These are phyloP conservation scores for Phyllostachys edulis DNA, from an alignment of 176 grass and related monocot genomes.

Conservation along the genomic window DNA sequence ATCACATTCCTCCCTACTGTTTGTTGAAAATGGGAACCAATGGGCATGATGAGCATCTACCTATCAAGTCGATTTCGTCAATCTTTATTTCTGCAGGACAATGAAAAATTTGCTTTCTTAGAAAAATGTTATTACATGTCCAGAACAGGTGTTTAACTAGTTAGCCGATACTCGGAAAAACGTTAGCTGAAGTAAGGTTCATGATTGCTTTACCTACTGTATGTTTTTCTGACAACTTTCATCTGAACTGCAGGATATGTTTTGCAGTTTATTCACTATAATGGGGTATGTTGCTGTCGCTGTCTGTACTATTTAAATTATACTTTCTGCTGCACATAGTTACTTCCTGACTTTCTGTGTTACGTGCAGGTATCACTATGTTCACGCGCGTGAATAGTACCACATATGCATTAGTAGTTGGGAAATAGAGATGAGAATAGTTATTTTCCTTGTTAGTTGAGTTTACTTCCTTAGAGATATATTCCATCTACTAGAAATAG, in stretches of 20 bases:
- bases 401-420: too few species aligned
- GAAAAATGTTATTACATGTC: neutral
- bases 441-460: too few species aligned
- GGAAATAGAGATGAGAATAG: too few species aligned
- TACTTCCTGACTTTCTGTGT: neutral
- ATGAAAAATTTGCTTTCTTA: neutral
- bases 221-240: conserved; percentile 40
- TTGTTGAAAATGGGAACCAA: neutral
- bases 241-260: conserved; percentile 78
- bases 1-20: neutral
- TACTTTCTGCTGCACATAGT: conserved; percentile 1
- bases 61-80: neutral
- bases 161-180: neutral
- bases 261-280: conserved; percentile 95
- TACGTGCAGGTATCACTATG: too few species aligned
- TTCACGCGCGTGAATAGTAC: too few species aligned
- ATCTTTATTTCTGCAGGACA: neutral
- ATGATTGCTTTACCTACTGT: neutral
- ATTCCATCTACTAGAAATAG: too few species aligned
- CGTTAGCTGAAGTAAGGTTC: neutral
- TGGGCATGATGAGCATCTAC: neutral
- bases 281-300: conserved; percentile 58
- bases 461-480: too few species aligned
- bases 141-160: neutral
- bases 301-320: conserved; percentile 15